phyloP scores from a whole-genome alignment of 495 filamentous ascomycete genomes.

The Margaritispora aquatica region DNA sequence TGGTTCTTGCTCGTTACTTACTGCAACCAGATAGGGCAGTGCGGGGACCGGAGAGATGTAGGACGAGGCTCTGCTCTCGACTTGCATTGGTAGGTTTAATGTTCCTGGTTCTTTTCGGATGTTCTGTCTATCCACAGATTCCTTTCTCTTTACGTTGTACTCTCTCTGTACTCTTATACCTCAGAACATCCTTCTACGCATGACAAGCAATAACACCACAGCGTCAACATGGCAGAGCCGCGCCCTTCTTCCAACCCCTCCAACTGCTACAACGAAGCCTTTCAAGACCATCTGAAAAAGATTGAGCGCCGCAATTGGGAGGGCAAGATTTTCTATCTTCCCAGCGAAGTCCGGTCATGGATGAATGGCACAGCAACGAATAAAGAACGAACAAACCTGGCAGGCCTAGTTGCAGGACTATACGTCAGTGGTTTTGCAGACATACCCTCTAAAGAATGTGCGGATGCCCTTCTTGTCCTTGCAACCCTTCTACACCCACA shows the following conservation, averaged over 20 bases:
- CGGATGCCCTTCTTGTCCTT: constrained; percentile 25
- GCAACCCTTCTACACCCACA: constrained; percentile 27
- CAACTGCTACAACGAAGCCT: background rate
- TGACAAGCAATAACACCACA: too few species aligned
- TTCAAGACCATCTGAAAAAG: background rate
- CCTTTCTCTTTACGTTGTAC: too few species aligned
- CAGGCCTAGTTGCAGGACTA: background rate
- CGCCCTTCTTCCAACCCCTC: background rate
- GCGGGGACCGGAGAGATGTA: background rate
- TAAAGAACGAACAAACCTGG: background rate
- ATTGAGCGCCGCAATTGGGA: background rate
- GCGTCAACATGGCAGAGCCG: background rate
- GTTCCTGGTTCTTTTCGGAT: background rate
- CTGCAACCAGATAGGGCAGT: background rate
- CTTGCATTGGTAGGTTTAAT: too few species aligned
- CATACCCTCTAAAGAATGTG: background rate
- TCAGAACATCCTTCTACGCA: too few species aligned
- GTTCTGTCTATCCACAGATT: background rate
- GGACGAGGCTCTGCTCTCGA: background rate
- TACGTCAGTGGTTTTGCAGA: background rate
- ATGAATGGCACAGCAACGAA: background rate
- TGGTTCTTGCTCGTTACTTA: background rate
- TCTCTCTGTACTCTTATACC: too few species aligned
- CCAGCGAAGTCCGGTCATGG: background rate
- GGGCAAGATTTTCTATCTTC: constrained; percentile 1